These are phyloP conservation scores for Macrophomina phaseolina DNA, from an alignment of 2,329 filamentous ascomycete species.

Conservation along the genomic window DNA sequence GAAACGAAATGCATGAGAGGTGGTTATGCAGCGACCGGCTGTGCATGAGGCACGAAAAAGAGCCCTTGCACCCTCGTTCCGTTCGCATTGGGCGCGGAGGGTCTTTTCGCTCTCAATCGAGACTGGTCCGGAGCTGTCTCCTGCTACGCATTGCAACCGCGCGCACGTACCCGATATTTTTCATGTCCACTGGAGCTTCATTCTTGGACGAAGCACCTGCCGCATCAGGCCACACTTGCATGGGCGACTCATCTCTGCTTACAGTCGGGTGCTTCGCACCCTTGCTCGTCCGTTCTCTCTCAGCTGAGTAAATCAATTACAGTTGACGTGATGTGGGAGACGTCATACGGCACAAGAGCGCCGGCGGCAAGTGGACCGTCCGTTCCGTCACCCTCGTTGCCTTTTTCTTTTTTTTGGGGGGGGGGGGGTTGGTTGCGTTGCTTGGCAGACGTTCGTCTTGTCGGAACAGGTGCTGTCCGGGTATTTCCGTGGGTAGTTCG, in stretches of 20 bases:
- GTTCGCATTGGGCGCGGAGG: not conserved
- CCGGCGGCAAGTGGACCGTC: too few species aligned
- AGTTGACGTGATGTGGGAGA: too few species aligned
- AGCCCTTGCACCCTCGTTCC: too few species aligned
- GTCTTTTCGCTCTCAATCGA: not conserved
- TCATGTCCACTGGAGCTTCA: not conserved
- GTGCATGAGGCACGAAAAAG: too few species aligned
- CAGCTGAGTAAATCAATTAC: not conserved
- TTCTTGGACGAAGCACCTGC: not conserved
- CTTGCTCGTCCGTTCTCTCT: not conserved
- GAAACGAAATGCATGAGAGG: too few species aligned
- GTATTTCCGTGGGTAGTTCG: not conserved
- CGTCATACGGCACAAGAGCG: too few species aligned
- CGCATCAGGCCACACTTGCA: conserved; percentile 1
- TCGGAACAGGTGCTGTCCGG: not conserved
- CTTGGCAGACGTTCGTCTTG: not conserved
- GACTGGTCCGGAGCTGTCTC: not conserved
- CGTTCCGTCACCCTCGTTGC: too few species aligned
- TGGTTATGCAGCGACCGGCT: too few species aligned
- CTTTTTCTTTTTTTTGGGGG: too few species aligned
- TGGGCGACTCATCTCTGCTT: not conserved
- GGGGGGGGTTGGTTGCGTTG: not conserved
- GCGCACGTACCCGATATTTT: not conserved
- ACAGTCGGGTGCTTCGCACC: not conserved
- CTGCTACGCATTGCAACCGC: not conserved